Percentiles rank a stretch among this genome's conserved stretches.
phyloP scores from a whole-genome alignment of 164 flowering plant genomes.

The Macadamia tetraphylla region DNA sequence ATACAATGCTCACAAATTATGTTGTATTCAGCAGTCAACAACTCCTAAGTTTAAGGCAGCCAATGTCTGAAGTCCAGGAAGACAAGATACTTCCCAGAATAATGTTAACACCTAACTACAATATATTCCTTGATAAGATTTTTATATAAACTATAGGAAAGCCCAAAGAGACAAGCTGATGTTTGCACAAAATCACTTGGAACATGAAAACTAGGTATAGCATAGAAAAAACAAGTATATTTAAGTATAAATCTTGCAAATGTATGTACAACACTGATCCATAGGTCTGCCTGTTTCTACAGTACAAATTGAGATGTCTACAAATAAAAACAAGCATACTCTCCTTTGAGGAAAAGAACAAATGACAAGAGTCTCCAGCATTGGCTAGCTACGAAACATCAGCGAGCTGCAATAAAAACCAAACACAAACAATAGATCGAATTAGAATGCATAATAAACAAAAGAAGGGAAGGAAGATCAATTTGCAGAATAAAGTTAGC shows the following conservation, averaged over 20 bases:
- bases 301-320: not conserved
- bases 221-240: not conserved
- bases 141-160: too few species aligned
- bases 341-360: not conserved
- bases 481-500: not conserved
- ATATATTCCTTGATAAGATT: too few species aligned
- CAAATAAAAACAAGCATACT: not conserved
- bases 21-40: too few species aligned
- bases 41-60: too few species aligned
- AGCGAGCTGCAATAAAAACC: constrained; percentile 9
- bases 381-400: not conserved
- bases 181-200: not conserved
- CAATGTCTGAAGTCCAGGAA: too few species aligned
- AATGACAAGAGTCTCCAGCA: not conserved
- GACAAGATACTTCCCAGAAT: too few species aligned
- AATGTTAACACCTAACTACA: too few species aligned
- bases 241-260: not conserved
- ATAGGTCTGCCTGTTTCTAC: not conserved
- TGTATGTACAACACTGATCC: not conserved
- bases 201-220: not conserved
- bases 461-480: not conserved
- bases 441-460: not conserved
- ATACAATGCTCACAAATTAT: too few species aligned
- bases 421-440: not conserved
- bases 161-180: too few species aligned